Percentiles rank a stretch among this genome's conserved stretches.
Evolutionary conservation across 2,329 filamentous ascomycete genomes (phyloP).

Genomic region (Coleophoma cylindrospora): DNA sequence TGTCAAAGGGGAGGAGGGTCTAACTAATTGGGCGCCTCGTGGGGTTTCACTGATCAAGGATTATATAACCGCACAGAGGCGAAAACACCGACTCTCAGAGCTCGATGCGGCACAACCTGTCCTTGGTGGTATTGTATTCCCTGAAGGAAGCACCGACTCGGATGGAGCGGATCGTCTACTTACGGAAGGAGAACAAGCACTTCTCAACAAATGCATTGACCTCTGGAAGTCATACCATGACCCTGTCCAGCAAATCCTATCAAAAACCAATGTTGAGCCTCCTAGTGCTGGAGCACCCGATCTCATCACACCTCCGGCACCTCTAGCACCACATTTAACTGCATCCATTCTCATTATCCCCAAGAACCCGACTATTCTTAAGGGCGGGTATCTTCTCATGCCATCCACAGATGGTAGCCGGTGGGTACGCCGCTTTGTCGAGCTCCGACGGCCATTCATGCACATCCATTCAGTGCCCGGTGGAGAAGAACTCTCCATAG

Average conservation of each 20-base stretch:
- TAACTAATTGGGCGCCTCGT: conserved; percentile 80
- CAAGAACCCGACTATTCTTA: conserved; percentile 77
- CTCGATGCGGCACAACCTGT: conserved; percentile 70
- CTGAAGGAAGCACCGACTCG: not conserved
- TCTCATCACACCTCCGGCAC: conserved; percentile 23
- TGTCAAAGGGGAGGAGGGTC: conserved; percentile 88
- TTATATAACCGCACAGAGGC: conserved; percentile 71
- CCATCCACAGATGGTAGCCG: conserved; percentile 75
- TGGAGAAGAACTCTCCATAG: conserved; percentile 84
- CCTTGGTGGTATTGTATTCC: conserved; percentile 52
- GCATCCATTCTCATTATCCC: conserved; percentile 72
- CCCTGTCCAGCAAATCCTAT: conserved; percentile 42
- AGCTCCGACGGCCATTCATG: conserved; percentile 85
- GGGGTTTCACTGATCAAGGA: conserved; percentile 90
- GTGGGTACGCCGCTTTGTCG: conserved; percentile 91
- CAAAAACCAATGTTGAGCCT: conserved; percentile 60
- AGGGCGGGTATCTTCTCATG: conserved; percentile 82
- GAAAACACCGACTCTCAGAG: conserved; percentile 69
- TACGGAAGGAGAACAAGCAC: conserved; percentile 27
- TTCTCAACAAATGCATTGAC: conserved; percentile 34
- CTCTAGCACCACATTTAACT: conserved; percentile 57
- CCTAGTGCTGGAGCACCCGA: conserved; percentile 52
- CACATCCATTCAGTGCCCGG: conserved; percentile 82
- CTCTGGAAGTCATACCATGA: conserved; percentile 27
- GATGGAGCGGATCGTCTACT: conserved; percentile 10